A percentile compares a stretch with the other conserved stretches of the same genome.
phyloP scores from a whole-genome alignment of 2,329 filamentous ascomycete species.

The Trichoderma cornu-damae region DNA sequence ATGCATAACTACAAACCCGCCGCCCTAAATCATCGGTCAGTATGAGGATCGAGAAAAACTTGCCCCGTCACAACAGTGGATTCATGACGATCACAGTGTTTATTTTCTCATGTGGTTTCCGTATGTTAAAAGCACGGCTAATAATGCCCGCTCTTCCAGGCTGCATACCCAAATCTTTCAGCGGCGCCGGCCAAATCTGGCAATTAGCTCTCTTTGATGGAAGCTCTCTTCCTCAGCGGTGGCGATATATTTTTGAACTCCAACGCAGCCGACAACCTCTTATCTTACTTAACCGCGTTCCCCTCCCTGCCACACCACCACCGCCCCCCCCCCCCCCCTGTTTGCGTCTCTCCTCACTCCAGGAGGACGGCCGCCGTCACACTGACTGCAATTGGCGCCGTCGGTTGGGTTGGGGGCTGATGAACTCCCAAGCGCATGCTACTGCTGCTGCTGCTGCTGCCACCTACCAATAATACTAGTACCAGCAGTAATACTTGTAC shows the following conservation, averaged over 20 bases:
- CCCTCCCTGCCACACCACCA: not conserved
- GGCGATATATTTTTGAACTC: not conserved
- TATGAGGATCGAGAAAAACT: slow-evolving; percentile 14
- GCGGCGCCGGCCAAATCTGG: slow-evolving; percentile 1
- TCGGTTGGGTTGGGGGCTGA: slow-evolving; percentile 9
- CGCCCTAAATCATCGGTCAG: slow-evolving; percentile 16
- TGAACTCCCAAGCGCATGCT: slow-evolving; percentile 5
- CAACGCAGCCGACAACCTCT: not conserved
- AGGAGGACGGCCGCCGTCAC: slow-evolving; percentile 1
- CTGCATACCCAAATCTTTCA: not conserved
- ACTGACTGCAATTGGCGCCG: slow-evolving; percentile 15
- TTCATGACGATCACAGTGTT: slow-evolving; percentile 8
- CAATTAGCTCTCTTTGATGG: slow-evolving; percentile 7
- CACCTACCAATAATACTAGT: not conserved
- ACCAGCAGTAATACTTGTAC: not conserved
- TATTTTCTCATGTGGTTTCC: slow-evolving; percentile 1
- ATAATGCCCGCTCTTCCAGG: not conserved
- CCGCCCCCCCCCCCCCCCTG: not conserved
- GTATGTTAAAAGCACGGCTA: slow-evolving; percentile 6
- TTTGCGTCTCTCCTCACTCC: not conserved
- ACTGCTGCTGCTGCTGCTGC: not conserved
- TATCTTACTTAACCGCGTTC: not conserved
- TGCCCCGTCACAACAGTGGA: slow-evolving; percentile 9
- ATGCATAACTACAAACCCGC: slow-evolving; percentile 11
- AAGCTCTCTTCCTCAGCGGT: not conserved